These are phyloP conservation scores for Colletotrichum filicis DNA, from an alignment of 2,329 filamentous ascomycete species.

Conservation along the genomic window DNA sequence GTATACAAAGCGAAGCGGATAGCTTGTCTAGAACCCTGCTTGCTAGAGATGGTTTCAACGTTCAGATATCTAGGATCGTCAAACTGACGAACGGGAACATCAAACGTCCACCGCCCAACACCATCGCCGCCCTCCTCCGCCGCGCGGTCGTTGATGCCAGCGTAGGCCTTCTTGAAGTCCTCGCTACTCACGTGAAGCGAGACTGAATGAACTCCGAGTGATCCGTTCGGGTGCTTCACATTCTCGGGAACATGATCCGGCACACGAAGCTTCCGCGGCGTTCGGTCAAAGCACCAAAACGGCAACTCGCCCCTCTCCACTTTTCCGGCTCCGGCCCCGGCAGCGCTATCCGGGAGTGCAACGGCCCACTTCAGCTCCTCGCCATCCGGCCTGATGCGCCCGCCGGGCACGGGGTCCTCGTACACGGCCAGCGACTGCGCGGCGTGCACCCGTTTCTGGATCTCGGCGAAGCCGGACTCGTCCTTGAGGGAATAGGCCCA, in stretches of 20 bases:
- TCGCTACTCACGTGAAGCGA: constrained; percentile 45
- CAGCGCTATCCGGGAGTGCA: constrained; percentile 51
- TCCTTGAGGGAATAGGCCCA: constrained; percentile 64
- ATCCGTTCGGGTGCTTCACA: constrained; percentile 61
- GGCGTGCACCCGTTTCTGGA: constrained; percentile 49
- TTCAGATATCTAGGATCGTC: constrained; percentile 21
- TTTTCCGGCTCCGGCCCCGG: constrained; percentile 21
- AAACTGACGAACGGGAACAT: constrained; percentile 24
- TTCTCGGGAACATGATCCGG: constrained; percentile 52
- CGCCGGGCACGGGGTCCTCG: constrained; percentile 59
- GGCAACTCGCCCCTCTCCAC: constrained; percentile 63
- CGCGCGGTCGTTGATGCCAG: constrained; percentile 12
- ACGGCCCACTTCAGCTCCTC: constrained; percentile 69
- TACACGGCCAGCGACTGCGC: constrained; percentile 55
- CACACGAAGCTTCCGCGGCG: constrained; percentile 65
- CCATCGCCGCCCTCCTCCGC: constrained; percentile 5
- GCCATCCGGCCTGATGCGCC: constrained; percentile 65
- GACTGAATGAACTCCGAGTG: constrained; percentile 60
- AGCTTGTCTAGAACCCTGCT: background rate
- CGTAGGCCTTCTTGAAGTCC: constrained; percentile 29
- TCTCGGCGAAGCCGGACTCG: constrained; percentile 47
- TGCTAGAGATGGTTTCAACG: constrained; percentile 2
- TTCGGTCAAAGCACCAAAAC: constrained; percentile 75
- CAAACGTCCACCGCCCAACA: constrained; percentile 16
- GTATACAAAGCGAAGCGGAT: constrained; percentile 20